Percentiles rank a stretch among this genome's conserved stretches.
phyloP scores from a whole-genome alignment of 2,329 filamentous ascomycete species.

The Xylaria sp. region DNA sequence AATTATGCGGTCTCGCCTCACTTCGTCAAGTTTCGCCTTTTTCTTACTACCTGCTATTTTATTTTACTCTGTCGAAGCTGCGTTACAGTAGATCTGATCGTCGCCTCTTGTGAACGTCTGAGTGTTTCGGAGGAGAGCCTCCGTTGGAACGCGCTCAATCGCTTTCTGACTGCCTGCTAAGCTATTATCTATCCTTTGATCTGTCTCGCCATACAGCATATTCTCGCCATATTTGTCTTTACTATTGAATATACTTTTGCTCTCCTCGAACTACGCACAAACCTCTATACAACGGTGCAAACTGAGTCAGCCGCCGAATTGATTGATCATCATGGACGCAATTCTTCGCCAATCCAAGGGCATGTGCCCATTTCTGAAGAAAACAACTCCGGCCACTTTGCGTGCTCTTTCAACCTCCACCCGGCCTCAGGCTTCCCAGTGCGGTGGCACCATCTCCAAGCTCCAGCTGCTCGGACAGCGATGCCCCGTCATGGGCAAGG shows the following conservation, averaged over 20 bases:
- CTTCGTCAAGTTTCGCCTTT: constrained; percentile 16
- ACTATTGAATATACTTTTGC: neutral
- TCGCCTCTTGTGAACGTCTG: neutral
- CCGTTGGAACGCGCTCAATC: constrained; percentile 19
- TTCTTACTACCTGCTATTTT: constrained; percentile 4
- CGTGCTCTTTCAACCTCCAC: constrained; percentile 85
- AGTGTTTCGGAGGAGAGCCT: constrained; percentile 19
- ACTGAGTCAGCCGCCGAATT: constrained; percentile 23
- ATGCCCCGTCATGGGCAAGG: constrained; percentile 99
- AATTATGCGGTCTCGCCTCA: constrained; percentile 17
- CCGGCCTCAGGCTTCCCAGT: constrained; percentile 73
- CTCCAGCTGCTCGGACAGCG: constrained; percentile 92
- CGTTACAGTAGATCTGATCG: constrained; percentile 13
- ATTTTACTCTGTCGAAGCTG: neutral
- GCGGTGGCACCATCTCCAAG: constrained; percentile 96
- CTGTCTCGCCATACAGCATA: neutral
- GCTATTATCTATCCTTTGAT: constrained; percentile 15
- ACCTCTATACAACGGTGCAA: neutral
- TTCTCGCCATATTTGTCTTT: neutral
- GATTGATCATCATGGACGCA: constrained; percentile 78
- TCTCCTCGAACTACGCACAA: neutral
- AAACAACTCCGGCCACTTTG: constrained; percentile 90
- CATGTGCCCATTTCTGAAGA: constrained; percentile 97
- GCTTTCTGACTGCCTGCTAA: neutral
- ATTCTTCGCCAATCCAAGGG: constrained; percentile 94